Evolutionary conservation across 768 basidiomycete species (phyloP), one percentile per base, ranked within the genome.

Genomic region (Mycena maculata): DNA sequence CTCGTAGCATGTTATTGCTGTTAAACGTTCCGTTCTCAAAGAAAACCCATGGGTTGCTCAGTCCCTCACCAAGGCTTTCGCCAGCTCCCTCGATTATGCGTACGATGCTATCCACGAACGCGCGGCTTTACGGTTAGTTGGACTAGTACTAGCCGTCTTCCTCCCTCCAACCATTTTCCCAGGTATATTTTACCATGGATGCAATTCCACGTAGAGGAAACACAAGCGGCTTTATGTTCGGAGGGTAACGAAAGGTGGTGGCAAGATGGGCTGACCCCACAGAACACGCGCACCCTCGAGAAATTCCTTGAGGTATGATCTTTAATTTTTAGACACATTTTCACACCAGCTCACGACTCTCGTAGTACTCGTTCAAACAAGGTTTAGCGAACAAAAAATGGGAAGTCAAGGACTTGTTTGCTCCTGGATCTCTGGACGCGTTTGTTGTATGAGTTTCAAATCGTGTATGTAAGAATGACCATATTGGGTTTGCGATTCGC

Each of bases 91-190:
- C 28, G 68, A 72, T 18, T 72, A 69, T 42, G 71, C 71, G 1
- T 72, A 72, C 28, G 71, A 69, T 20, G 71, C 71, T 4, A 72
- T 72, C 41, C 68, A 69, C 52, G 68, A 66, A 31, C 71, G 71
- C 25, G 71, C 28, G 7, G 71, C 71, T 36, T 30, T 72, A 33
- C 38, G 71, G 58, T 55, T 25, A 31, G n/a, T 7, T 7, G 23
- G 11, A 12, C 16, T 13, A 36, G n/a, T n/a, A n/a, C 28, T 25
- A 30, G 10, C 41, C 13, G 8, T 4, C 22, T 39, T 33, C 2
- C 28, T 58, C 3, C 16, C 56, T 8, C 1, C 28, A 31, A 22
- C 28, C 30, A n/a, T 10, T 28, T 27, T 25, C 20, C 42, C 41
- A 65, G 57, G 33, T 71, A 68, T 44, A 71, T 69, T 13, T 27